Percentiles rank a stretch among this genome's conserved stretches.
Evolutionary conservation across 2,329 filamentous ascomycete genomes (phyloP).

Genomic region (Trichoderma breve): DNA sequence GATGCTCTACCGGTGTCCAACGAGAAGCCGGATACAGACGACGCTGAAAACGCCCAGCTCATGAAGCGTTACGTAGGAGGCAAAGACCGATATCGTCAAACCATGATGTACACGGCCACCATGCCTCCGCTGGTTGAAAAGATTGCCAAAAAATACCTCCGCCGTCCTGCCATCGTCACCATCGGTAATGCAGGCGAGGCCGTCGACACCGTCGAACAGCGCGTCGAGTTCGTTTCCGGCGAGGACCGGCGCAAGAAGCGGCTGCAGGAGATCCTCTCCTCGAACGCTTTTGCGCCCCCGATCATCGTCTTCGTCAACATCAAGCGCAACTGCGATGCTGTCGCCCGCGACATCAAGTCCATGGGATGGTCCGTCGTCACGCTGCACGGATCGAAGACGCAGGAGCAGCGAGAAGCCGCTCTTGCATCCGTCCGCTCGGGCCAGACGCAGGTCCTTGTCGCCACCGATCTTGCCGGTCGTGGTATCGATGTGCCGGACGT

Average conservation of each 20-base stretch:
- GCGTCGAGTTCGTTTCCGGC: constrained; percentile 84
- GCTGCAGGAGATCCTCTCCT: constrained; percentile 82
- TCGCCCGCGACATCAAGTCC: constrained; percentile 88
- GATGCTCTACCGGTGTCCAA: constrained; percentile 89
- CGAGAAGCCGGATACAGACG: constrained; percentile 91
- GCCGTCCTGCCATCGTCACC: constrained; percentile 86
- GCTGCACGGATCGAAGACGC: constrained; percentile 91
- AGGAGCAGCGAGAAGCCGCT: constrained; percentile 95
- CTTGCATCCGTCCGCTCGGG: constrained; percentile 80
- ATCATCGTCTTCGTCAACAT: constrained; percentile 99
- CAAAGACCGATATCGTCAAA: constrained; percentile 84
- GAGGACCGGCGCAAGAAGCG: constrained; percentile 98
- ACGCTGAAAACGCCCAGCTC: constrained; percentile 78
- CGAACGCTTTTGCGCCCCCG: constrained; percentile 76
- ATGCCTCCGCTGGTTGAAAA: constrained; percentile 92
- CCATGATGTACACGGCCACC: constrained; percentile 99
- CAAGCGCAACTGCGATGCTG: constrained; percentile 96
- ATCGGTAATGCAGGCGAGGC: constrained; percentile 95
- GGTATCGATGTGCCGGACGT: constrained; percentile 98
- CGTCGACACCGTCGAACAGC: constrained; percentile 96
- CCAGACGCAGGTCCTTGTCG: constrained; percentile 82
- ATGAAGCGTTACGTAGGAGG: constrained; percentile 79
- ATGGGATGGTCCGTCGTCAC: constrained; percentile 91
- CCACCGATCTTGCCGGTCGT: constrained; percentile 90
- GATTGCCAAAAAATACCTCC: constrained; percentile 95